A percentile compares a stretch with the other conserved stretches of the same genome.
Conservation (phyloP, 2,329 filamentous ascomycete genomes). For the Fusarium incarnatum region DNA sequence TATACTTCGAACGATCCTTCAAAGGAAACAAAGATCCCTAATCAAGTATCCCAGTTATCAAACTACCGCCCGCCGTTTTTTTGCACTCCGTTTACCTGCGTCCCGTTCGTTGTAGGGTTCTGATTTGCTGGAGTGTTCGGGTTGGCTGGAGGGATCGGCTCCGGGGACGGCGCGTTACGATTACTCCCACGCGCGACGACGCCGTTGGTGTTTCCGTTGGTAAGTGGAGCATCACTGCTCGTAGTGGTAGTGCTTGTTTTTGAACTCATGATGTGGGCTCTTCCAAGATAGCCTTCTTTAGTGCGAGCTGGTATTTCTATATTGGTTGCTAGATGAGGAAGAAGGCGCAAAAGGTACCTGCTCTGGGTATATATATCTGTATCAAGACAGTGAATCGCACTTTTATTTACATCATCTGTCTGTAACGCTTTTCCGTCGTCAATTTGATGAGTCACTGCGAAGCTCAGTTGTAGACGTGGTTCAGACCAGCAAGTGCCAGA, state of each 20-base stretch:
- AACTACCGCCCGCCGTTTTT: neutral
- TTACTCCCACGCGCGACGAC: neutral
- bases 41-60: rapidly evolving
- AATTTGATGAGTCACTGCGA: too few relatives aligned
- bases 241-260: neutral
- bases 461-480: too few relatives aligned
- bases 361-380: too few relatives aligned
- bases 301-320: neutral
- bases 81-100: neutral
- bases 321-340: neutral
- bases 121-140: neutral
- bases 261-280: neutral
- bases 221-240: neutral
- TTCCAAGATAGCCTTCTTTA: neutral
- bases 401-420: too few relatives aligned
- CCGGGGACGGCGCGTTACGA: neutral
- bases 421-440: rapidly evolving
- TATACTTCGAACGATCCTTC: neutral
- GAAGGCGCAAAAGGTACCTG: too few relatives aligned
- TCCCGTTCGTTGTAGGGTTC: neutral
- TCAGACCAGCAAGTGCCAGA: too few relatives aligned
- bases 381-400: too few relatives aligned
- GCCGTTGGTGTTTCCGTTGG: neutral
- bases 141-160: neutral
- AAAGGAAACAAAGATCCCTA: rapidly evolving